phyloP scores from a whole-genome alignment of 129 eudicot species.

The Helianthus annuus region DNA sequence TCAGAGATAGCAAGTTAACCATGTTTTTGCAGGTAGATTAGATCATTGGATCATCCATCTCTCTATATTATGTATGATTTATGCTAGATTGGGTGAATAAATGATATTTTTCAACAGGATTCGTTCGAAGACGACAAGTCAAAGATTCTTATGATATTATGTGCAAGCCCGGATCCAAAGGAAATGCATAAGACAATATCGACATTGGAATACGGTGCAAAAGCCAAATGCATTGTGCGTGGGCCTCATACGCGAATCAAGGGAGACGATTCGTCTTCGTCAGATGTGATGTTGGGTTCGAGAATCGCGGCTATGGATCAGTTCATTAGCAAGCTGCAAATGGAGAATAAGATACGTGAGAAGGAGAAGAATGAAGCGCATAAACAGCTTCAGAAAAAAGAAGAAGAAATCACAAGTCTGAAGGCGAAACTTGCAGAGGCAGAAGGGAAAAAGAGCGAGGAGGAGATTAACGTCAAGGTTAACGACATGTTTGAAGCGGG shows the following conservation, averaged over 20 bases:
- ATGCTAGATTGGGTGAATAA: background rate
- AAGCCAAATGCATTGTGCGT: constrained; percentile 93
- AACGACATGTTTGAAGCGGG: no score
- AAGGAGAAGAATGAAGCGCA: no score
- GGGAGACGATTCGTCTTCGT: constrained; percentile 71
- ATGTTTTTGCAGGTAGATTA: constrained; percentile 88
- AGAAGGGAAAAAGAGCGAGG: no score
- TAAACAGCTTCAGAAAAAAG: no score
- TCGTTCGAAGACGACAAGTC: constrained; percentile 98
- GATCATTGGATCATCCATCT: background rate
- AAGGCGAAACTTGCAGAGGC: no score
- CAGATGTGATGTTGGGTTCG: no score
- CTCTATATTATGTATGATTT: background rate
- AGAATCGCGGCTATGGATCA: no score
- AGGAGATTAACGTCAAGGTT: no score
- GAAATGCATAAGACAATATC: constrained; percentile 92
- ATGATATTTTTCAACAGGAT: constrained; percentile 44
- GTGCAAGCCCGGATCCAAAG: constrained; percentile 96
- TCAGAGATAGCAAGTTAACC: constrained; percentile 94
- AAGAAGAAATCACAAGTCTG: no score
- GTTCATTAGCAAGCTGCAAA: no score
- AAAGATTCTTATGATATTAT: constrained; percentile 86
- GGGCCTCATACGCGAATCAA: constrained; percentile 79
- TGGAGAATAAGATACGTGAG: no score
- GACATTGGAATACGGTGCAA: constrained; percentile 93